phyloP scores from a whole-genome alignment of 148 eudicot species.

The Silene uniflora region DNA sequence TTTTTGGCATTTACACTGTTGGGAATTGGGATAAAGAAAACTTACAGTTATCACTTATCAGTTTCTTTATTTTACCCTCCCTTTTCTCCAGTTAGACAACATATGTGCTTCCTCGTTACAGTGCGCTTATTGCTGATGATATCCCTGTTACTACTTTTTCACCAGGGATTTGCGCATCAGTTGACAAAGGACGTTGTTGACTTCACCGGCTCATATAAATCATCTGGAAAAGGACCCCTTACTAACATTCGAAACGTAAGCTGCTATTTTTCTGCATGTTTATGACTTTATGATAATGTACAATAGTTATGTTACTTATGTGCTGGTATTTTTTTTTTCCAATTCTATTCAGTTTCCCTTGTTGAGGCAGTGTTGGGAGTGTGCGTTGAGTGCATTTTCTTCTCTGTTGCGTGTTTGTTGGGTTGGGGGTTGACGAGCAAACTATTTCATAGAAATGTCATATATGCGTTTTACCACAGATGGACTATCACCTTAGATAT shows the following conservation, averaged over 20 bases:
- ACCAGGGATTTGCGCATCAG: slow-evolving; percentile 89
- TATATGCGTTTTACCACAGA: background rate
- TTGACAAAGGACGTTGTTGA: slow-evolving; percentile 89
- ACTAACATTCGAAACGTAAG: slow-evolving; percentile 88
- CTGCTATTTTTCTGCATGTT: background rate
- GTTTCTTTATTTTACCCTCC: slow-evolving; percentile 1
- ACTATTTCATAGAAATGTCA: background rate
- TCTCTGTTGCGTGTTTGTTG: background rate
- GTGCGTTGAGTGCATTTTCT: background rate
- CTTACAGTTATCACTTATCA: background rate
- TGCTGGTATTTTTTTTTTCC: background rate
- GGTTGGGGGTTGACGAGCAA: background rate
- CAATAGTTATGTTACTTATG: background rate
- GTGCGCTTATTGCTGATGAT: background rate
- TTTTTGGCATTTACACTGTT: background rate
- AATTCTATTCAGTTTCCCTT: background rate
- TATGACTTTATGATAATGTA: background rate
- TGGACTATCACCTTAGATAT: background rate
- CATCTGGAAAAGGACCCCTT: slow-evolving; percentile 88
- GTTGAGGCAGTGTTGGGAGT: background rate
- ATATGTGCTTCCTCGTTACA: background rate
- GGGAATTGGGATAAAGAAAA: background rate
- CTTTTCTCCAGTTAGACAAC: background rate
- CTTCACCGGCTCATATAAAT: slow-evolving; percentile 85
- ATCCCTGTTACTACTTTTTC: slow-evolving; percentile 9